Evolutionary conservation across 2,329 filamentous ascomycete genomes (phyloP), one percentile per base, ranked within the genome.

Genomic region (Zalaria obscura): DNA sequence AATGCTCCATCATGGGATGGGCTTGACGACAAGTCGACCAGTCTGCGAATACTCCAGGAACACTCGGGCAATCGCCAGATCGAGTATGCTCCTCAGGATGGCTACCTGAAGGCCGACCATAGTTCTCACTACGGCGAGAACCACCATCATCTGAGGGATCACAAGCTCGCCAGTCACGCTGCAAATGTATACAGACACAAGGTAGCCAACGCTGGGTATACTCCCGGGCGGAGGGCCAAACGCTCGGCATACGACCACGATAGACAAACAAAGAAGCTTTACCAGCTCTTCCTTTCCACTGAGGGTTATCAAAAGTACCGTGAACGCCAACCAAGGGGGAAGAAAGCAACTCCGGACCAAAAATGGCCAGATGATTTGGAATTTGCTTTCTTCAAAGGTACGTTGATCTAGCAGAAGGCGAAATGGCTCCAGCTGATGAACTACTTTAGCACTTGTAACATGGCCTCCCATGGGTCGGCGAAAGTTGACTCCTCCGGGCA

Each of bases 401-500:
- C 46, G 53, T 27, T 35, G 27, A 43, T 42, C 35, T 18, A 18
- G 18, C 18, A 18, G 18, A 18, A 18, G 18, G 18, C 18, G 18
- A 18, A 18, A 18, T 18, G 18, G 18, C 18, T 18, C 18, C 18
- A 18, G 18, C 18, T 18, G 18, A 18, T 18, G 18, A 18, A 8
- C 27, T 32, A 27, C n/a, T 40, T 29, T 38, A 65, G 54, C 57
- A 62, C 64, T 73, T 18, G 65, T 78, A 10, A 65, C 67, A 48
- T 71, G 67, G 52, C 73, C 68, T 40, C 73, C 73, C 1, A 75
- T 76, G 66, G 75, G 75, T 8, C 66, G 72, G 25, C 65, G 64
- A 49, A 75, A 78, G 55, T 62, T 60, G 11, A 38, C 36, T 3
- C 51, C 39, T 35, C 42, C 45, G 2, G 48, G 57, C 43, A 63